Conservation (phyloP, 768 basidiomycete genomes). For the Podaxis carcinomalis region DNA sequence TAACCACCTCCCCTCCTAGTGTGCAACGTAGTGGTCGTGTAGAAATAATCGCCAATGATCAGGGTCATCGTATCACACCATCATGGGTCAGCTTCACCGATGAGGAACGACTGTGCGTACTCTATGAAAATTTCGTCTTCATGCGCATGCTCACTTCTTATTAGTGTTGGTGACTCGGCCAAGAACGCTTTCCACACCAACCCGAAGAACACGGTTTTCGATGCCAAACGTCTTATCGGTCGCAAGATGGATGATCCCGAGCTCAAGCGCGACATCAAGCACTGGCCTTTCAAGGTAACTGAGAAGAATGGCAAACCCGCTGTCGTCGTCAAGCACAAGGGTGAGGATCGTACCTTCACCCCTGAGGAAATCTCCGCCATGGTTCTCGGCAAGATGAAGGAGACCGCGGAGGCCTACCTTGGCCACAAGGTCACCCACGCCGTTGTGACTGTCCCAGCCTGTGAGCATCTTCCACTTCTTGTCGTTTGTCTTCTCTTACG, state of each 20-base stretch:
- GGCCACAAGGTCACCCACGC: conserved; percentile 96
- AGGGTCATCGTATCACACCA: conserved; percentile 85
- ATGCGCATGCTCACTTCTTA: not conserved
- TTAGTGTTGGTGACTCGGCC: conserved; percentile 85
- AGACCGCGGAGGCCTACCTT: conserved; percentile 97
- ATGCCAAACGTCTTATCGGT: conserved; percentile 94
- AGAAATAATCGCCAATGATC: conserved; percentile 88
- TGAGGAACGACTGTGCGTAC: conserved; percentile 65
- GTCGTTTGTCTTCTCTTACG: conserved; percentile 8
- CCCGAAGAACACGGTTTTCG: conserved; percentile 92
- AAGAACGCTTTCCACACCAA: conserved; percentile 95
- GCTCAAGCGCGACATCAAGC: conserved; percentile 78
- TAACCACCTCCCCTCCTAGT: conserved; percentile 31
- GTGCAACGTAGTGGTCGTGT: conserved; percentile 83
- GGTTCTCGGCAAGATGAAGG: conserved; percentile 97
- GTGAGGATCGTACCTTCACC: conserved; percentile 77
- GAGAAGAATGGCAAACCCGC: conserved; percentile 78
- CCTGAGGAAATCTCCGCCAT: conserved; percentile 96
- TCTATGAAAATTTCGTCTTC: not conserved
- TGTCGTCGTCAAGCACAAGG: conserved; percentile 75
- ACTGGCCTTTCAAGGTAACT: conserved; percentile 86
- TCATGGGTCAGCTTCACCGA: conserved; percentile 83
- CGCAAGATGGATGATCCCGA: conserved; percentile 80
- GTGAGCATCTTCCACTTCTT: conserved; percentile 34
- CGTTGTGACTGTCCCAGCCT: conserved; percentile 97